Percentiles rank a stretch among this genome's conserved stretches.
Evolutionary conservation across 352 stramenopile genomes (phyloP).

Genomic region (Phytophthora sp.): DNA sequence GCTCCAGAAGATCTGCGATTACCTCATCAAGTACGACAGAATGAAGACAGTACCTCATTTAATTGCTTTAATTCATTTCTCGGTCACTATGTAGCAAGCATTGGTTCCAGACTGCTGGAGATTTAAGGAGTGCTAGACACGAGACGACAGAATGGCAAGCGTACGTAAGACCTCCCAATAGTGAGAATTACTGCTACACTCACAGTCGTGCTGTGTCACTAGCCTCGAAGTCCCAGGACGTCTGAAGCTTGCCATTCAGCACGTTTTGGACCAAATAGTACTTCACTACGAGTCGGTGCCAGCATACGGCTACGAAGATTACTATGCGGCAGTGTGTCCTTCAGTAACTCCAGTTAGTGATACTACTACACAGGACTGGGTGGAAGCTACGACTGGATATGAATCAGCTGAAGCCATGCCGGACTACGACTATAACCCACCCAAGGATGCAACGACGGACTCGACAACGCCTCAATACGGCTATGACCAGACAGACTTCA

Average conservation of each 20-base stretch:
- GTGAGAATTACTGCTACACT: too few relatives aligned
- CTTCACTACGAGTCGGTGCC: constrained; percentile 10
- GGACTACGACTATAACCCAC: constrained; percentile 24
- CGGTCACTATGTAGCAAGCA: constrained; percentile 65
- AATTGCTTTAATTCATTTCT: too few relatives aligned
- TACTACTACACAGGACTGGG: constrained; percentile 12
- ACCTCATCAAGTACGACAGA: constrained; percentile 54
- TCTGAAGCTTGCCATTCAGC: constrained; percentile 71
- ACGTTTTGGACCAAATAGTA: constrained; percentile 53
- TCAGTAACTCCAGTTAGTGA: constrained; percentile 18
- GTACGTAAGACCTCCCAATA: constrained; percentile 55
- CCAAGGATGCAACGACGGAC: constrained; percentile 1
- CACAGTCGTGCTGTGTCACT: not conserved
- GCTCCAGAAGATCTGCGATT: constrained; percentile 63
- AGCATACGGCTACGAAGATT: constrained; percentile 33
- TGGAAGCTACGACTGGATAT: constrained; percentile 9
- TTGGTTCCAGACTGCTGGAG: constrained; percentile 70
- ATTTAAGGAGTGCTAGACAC: constrained; percentile 52
- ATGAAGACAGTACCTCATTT: too few relatives aligned
- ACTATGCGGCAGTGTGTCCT: constrained; percentile 29
- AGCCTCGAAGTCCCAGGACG: constrained; percentile 61
- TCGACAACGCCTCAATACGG: not conserved
- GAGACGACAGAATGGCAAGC: constrained; percentile 56
- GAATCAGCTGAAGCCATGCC: constrained; percentile 18
- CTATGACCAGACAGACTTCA: constrained; percentile 10